Conservation (phyloP, 2,329 filamentous ascomycete species). For the Remersonia thermophila region DNA sequence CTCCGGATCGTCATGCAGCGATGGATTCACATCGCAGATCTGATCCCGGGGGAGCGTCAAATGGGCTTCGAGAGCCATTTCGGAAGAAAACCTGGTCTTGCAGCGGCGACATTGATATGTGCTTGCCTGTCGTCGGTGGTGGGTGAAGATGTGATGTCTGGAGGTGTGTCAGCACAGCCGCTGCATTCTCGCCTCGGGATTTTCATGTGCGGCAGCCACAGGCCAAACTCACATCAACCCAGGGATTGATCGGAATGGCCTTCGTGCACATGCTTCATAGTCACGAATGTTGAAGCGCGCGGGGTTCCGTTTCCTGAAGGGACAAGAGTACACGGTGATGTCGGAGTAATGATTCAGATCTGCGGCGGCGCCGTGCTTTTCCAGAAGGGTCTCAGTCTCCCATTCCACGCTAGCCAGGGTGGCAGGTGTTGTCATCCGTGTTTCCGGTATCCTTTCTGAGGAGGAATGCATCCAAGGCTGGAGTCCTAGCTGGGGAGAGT, state of each 20-base stretch:
- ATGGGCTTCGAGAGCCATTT: slow-evolving; percentile 7
- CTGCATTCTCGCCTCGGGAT: neutral
- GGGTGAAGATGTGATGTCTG: slow-evolving; percentile 12
- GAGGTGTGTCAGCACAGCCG: slow-evolving; percentile 1
- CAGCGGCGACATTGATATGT: slow-evolving; percentile 13
- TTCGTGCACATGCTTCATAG: slow-evolving; percentile 32
- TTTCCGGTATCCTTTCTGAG: neutral
- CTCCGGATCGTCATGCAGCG: slow-evolving; percentile 6
- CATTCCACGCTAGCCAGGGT: slow-evolving; percentile 1
- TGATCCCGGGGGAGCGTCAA: slow-evolving; percentile 13
- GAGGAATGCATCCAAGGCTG: too few relatives aligned
- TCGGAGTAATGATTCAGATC: neutral
- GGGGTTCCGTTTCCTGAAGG: slow-evolving; percentile 33
- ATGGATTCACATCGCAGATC: slow-evolving; percentile 12
- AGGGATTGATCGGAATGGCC: slow-evolving; percentile 29
- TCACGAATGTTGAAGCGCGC: slow-evolving; percentile 34
- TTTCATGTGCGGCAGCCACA: too few relatives aligned
- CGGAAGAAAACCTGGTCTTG: slow-evolving; percentile 5
- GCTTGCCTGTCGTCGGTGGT: slow-evolving; percentile 4
- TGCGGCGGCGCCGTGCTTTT: neutral
- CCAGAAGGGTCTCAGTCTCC: slow-evolving; percentile 7
- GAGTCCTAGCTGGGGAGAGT: neutral
- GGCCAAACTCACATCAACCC: slow-evolving; percentile 29
- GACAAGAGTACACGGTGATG: slow-evolving; percentile 21
- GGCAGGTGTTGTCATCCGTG: neutral